phyloP scores from a whole-genome alignment of 768 basidiomycete genomes.

The Lactarius trivialis region DNA sequence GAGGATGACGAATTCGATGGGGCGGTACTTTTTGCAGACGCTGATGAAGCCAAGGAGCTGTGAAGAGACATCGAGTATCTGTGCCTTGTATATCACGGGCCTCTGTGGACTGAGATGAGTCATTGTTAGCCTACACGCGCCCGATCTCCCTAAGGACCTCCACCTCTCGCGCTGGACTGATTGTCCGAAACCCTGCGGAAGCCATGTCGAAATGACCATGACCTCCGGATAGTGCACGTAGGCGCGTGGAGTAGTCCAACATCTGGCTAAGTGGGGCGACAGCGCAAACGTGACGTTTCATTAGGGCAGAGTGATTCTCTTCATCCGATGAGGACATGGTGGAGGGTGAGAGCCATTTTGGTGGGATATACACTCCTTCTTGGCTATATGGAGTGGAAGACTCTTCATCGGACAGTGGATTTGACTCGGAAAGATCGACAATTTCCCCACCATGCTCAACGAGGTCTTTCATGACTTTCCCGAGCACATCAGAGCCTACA shows the following conservation, averaged over 20 bases:
- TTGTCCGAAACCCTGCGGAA: slow-evolving; percentile 68
- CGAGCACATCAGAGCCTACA: slow-evolving; percentile 59
- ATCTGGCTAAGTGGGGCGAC: slow-evolving; percentile 74
- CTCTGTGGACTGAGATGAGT: neutral
- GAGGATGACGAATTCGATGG: slow-evolving; percentile 76
- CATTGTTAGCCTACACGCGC: slow-evolving; percentile 41
- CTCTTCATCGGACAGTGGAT: slow-evolving; percentile 34
- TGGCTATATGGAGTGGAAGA: slow-evolving; percentile 38
- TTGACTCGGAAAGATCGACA: slow-evolving; percentile 49
- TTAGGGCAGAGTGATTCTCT: slow-evolving; percentile 27
- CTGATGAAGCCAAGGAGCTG: slow-evolving; percentile 66
- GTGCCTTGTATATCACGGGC: slow-evolving; percentile 7
- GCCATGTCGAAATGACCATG: slow-evolving; percentile 77
- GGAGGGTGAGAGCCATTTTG: slow-evolving; percentile 70
- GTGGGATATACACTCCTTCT: slow-evolving; percentile 72
- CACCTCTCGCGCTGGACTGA: slow-evolving; percentile 50
- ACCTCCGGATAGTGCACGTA: slow-evolving; percentile 78
- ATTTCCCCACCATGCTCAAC: slow-evolving; percentile 80
- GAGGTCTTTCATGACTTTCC: slow-evolving; percentile 78
- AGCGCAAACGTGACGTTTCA: slow-evolving; percentile 64
- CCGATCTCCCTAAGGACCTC: slow-evolving; percentile 80
- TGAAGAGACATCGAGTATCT: slow-evolving; percentile 24
- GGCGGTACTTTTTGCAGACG: slow-evolving; percentile 71
- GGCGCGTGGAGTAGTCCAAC: slow-evolving; percentile 70
- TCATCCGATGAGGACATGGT: slow-evolving; percentile 29